Percentiles rank a stretch among this genome's conserved stretches.
These are phyloP conservation scores for Diplogelasinospora grovesii DNA, from an alignment of 495 filamentous ascomycete genomes.

Conservation along the genomic window DNA sequence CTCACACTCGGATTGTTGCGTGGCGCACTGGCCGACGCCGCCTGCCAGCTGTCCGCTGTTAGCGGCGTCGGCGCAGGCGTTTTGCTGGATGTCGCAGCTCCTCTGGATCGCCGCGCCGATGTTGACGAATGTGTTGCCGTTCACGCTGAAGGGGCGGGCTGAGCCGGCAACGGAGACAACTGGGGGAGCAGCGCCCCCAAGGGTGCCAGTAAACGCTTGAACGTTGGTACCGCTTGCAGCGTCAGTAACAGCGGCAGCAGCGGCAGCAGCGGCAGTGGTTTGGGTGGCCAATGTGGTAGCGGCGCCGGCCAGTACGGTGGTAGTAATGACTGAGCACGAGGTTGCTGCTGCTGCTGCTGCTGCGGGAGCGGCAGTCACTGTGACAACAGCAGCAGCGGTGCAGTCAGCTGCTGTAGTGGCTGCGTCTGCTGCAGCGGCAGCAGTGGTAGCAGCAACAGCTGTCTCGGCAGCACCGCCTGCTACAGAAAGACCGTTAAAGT, in stretches of 20 bases:
- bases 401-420: conserved; percentile 3
- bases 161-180: conserved; percentile 36
- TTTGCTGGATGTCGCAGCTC: conserved; percentile 49
- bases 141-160: conserved; percentile 46
- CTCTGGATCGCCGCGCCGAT: conserved; percentile 41
- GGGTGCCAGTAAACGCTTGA: conserved; percentile 48
- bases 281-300: conserved; percentile 28
- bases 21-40: conserved; percentile 38
- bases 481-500: conserved; percentile 10
- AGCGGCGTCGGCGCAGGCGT: conserved; percentile 46
- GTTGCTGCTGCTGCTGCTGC: neutral
- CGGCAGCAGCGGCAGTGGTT: conserved; percentile 19
- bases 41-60: conserved; percentile 36
- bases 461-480: conserved; percentile 30
- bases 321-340: conserved; percentile 4
- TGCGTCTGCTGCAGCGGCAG: conserved; percentile 18
- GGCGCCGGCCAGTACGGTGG: conserved; percentile 15
- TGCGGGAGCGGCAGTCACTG: neutral
- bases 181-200: conserved; percentile 45
- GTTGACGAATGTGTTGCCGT: conserved; percentile 45
- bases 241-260: conserved; percentile 13
- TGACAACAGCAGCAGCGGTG: neutral
- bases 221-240: conserved; percentile 31
- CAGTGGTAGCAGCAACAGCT: conserved; percentile 38
- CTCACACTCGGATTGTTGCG: conserved; percentile 38